Base-by-base conservation (phyloP, 2,329 filamentous ascomycete species). In the Claviceps africana region DNA sequence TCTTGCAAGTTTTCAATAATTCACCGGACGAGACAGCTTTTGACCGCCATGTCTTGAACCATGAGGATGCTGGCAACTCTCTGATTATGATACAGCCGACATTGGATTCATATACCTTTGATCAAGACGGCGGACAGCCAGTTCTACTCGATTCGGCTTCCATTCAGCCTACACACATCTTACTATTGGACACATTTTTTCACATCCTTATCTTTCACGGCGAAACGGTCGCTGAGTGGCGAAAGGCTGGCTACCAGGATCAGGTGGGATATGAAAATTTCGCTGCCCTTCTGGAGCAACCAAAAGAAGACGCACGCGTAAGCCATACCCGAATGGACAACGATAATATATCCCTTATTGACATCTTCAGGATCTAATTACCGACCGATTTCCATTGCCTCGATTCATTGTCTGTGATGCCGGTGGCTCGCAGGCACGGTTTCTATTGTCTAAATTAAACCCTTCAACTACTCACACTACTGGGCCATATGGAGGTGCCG, bases 151-250 rank as follows among this genome's bases (percentile, higher is more conserved):
- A 98, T 67, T 97, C 91, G 15, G 90, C 89, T 37, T 96, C 89
- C 6, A 98, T 98, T 60, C 91, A 97, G 65, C 85, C 89, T 10
- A 87, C 90, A 22, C 94, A 95, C 55, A 87, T 97, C 55, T 78
- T 98, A 49, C 81, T 98, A 11, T 83, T 98, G 52, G 93, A 98
- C 63, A 97, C 93, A 0, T 98, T 98, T 76, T 98, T 98, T 79
- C 93, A 98, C 67, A 98, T 98, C 56, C 81, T 98, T 52, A 98
- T 98, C 61, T 98, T 97, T 79, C 90, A 98, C 62, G 93, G 93
- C 56, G 91, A 98, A 74, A 97, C 91, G 0, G 86, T 97, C 68
- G 93, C 93, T 1, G 89, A 96, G 66, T 98, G 93, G 93, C 83
- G 90, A 58, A 97, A 98, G 69, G 90, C 90, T 19, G 93, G 93